Evolutionary conservation across 164 flowering plant species (phyloP).

Genomic region (Nelumbo lutea): DNA sequence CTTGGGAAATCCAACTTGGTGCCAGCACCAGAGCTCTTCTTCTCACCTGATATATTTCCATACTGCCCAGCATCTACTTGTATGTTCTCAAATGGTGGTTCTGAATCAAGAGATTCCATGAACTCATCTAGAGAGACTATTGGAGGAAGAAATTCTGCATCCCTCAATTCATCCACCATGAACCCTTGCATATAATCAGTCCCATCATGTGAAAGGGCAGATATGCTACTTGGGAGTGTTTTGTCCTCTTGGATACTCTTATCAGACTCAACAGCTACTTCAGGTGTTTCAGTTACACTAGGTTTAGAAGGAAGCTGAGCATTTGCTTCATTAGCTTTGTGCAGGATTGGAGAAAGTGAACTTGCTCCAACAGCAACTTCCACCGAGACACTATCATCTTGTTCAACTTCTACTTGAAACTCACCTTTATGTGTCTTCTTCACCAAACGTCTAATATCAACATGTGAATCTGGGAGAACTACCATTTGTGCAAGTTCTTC

Average conservation of each 20-base stretch:
- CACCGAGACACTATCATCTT: constrained; percentile 49
- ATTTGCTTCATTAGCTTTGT: constrained; percentile 14
- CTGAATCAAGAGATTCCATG: constrained; percentile 83
- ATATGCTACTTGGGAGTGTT: constrained; percentile 20
- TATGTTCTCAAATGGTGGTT: constrained; percentile 77
- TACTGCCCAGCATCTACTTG: constrained; percentile 38
- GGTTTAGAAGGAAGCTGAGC: background rate
- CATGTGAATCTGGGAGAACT: constrained; percentile 78
- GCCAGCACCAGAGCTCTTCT: constrained; percentile 26
- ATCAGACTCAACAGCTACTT: constrained; percentile 11
- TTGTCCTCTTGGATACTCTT: constrained; percentile 28
- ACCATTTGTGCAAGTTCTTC: constrained; percentile 93
- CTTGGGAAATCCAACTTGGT: constrained; percentile 30
- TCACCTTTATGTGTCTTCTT: constrained; percentile 98
- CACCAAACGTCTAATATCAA: constrained; percentile 89
- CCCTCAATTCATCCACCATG: constrained; percentile 70
- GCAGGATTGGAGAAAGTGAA: constrained; percentile 22
- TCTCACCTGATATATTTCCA: constrained; percentile 22
- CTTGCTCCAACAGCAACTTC: constrained; percentile 63
- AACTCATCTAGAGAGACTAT: constrained; percentile 93
- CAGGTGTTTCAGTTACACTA: constrained; percentile 7
- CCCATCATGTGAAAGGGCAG: constrained; percentile 53
- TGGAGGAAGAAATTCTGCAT: constrained; percentile 84
- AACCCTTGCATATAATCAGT: constrained; percentile 76
- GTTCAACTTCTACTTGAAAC: constrained; percentile 79